Percentiles rank a stretch among this genome's conserved stretches.
These are phyloP conservation scores for Monosporascus cannonballus DNA, from an alignment of 2,329 filamentous ascomycete species.

Conservation along the genomic window DNA sequence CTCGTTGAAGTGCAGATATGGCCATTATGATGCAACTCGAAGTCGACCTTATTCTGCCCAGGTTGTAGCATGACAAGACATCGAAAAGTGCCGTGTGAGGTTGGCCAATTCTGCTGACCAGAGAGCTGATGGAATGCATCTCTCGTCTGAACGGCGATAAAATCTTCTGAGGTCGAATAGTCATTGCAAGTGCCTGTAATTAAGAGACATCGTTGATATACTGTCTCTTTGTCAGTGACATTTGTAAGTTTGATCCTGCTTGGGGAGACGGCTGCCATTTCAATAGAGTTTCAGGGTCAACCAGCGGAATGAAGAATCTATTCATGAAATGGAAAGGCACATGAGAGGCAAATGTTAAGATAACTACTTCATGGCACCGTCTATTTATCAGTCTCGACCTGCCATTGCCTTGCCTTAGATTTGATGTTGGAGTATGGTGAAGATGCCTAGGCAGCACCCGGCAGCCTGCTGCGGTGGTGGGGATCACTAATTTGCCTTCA, in stretches of 20 bases:
- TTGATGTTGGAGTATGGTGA: too few species aligned
- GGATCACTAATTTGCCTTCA: too few species aligned
- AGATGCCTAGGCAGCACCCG: too few species aligned
- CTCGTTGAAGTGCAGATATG: not conserved
- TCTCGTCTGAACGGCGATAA: slow-evolving; percentile 4
- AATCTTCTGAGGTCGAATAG: slow-evolving; percentile 1
- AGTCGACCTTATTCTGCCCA: slow-evolving; percentile 5
- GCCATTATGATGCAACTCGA: slow-evolving; percentile 4
- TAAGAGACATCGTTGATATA: slow-evolving; percentile 8
- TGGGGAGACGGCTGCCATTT: slow-evolving; percentile 1
- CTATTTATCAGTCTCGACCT: too few species aligned
- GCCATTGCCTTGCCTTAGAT: too few species aligned
- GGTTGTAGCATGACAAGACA: slow-evolving; percentile 10
- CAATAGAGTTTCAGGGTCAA: too few species aligned
- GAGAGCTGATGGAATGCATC: slow-evolving; percentile 3
- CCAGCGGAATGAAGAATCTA: too few species aligned
- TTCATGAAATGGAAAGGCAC: too few species aligned
- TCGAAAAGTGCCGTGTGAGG: slow-evolving; percentile 1
- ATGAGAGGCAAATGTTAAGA: too few species aligned
- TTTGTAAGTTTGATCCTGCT: slow-evolving; percentile 2
- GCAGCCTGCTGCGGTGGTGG: too few species aligned
- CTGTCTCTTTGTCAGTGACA: slow-evolving; percentile 1
- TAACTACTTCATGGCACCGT: too few species aligned
- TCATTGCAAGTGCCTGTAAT: slow-evolving; percentile 4
- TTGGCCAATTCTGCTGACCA: slow-evolving; percentile 9